These are phyloP conservation scores for Solanum sitiens DNA, from an alignment of 257 asterid genomes.

Conservation along the genomic window DNA sequence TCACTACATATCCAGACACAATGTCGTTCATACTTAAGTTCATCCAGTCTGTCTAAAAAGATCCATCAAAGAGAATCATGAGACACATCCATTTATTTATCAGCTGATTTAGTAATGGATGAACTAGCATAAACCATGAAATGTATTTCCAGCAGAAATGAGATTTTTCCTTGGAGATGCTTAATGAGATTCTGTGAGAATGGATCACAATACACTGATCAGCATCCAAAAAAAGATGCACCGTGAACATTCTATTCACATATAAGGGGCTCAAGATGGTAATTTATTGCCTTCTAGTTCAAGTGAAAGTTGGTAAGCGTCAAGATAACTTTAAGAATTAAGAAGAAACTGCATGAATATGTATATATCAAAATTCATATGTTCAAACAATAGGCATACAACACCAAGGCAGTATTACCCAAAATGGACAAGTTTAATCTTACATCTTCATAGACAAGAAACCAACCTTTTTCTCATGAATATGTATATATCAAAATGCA, in stretches of 20 bases:
- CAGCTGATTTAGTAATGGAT: not conserved
- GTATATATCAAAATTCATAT: not conserved
- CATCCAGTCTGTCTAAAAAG: not conserved
- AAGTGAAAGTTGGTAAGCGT: not conserved
- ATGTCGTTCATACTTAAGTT: not conserved
- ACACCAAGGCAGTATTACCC: not conserved
- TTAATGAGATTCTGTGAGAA: not conserved
- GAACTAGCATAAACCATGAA: not conserved
- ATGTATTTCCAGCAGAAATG: not conserved
- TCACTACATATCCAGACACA: not conserved
- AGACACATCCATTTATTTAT: not conserved
- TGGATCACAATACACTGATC: not conserved
- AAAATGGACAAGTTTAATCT: not conserved
- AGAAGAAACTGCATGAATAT: not conserved
- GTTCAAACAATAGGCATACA: not conserved
- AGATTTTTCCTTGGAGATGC: not conserved
- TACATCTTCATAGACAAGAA: not conserved
- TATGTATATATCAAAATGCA: not conserved
- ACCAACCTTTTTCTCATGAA: constrained; percentile 40
- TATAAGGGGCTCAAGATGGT: not conserved
- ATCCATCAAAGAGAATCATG: not conserved
- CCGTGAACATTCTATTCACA: not conserved
- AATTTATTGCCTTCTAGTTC: not conserved
- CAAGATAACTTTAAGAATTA: not conserved
- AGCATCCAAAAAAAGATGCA: not conserved